Base-by-base conservation (phyloP, 768 basidiomycete species). In the Kockovaella imperatae region DNA sequence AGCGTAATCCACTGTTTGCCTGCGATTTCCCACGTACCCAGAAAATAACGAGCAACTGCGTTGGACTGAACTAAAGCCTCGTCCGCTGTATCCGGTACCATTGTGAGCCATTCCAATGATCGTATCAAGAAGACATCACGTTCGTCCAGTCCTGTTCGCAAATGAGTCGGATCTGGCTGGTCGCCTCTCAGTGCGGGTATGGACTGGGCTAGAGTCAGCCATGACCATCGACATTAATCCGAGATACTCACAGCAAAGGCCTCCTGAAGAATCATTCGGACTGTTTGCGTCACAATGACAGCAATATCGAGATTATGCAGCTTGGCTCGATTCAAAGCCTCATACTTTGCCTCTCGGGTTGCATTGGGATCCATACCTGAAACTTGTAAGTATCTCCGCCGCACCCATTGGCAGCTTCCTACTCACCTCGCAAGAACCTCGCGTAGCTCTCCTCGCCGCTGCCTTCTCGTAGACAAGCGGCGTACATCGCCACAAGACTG, bases 31-130 rank as follows among this genome's bases (percentile, higher is more conserved):
- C 28, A 70, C 80, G 25, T 63, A 90, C 91, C 82, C 20, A 97
- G 78, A 75, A 95, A 87, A 66, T 88, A 89, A 14, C 91, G 81
- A 48, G 89, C 66, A 50, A 95, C 84, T 32, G 85, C 83, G 49
- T 91, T 91, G 1, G 87, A 82, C 60, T 90, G 87, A 61, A 85
- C 80, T 7, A 96, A 73, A 0, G 90, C 91, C 5, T 82, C 82
- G 10, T 76, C 73, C 53, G 83, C 81, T 1, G 91, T 97, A 4
- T 77, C 73, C 26, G 80, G 78, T 56, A 77, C 75, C 66, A 86
- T 85, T 0, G 80, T 84, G 43, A 91, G 85, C 93, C 93, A 99
- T 62, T 97, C 91, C 41, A 96, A 83, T 0, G 87, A 86, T 17
- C 90, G 80, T 25, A 93, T 76, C 6, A 97, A 75, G 40, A 85